A percentile compares a stretch with the other conserved stretches of the same genome.
phyloP scores from a whole-genome alignment of 805 yeast genomes.

The Ogataea methylovora region DNA sequence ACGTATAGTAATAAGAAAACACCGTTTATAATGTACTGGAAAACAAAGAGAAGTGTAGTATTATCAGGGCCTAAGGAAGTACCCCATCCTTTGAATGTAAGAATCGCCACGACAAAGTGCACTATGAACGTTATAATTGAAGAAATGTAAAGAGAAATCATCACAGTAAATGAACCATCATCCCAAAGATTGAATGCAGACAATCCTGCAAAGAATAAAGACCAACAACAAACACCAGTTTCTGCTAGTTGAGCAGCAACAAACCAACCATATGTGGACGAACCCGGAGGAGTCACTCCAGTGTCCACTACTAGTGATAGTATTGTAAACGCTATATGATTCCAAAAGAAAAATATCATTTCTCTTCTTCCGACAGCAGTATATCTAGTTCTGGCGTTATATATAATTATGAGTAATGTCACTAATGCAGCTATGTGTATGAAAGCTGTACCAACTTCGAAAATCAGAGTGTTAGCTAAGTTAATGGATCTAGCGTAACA shows the following conservation, averaged over 20 bases:
- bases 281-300: slow-evolving; percentile 87
- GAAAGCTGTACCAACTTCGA: slow-evolving; percentile 82
- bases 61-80: slow-evolving; percentile 38
- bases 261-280: slow-evolving; percentile 67
- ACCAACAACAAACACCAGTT: slow-evolving; percentile 62
- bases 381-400: slow-evolving; percentile 73
- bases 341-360: slow-evolving; percentile 65
- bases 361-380: slow-evolving; percentile 94
- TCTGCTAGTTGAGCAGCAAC: slow-evolving; percentile 77
- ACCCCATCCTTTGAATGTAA: slow-evolving; percentile 69
- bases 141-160: slow-evolving; percentile 45
- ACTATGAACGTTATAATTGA: slow-evolving; percentile 53
- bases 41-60: slow-evolving; percentile 63
- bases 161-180: slow-evolving; percentile 72
- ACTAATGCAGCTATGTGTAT: slow-evolving; percentile 70
- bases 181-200: slow-evolving; percentile 90
- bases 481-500: slow-evolving; percentile 87
- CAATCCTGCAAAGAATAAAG: slow-evolving; percentile 66
- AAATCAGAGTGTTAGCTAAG: slow-evolving; percentile 84
- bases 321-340: slow-evolving; percentile 49
- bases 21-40: slow-evolving; percentile 67
- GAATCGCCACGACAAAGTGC: slow-evolving; percentile 58
- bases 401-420: slow-evolving; percentile 61
- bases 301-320: slow-evolving; percentile 76
- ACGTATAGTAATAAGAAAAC: slow-evolving; percentile 54